Evolutionary conservation across 1,284 basidiomycete species (phyloP).

Genomic region (Chondrostereum purpureum): DNA sequence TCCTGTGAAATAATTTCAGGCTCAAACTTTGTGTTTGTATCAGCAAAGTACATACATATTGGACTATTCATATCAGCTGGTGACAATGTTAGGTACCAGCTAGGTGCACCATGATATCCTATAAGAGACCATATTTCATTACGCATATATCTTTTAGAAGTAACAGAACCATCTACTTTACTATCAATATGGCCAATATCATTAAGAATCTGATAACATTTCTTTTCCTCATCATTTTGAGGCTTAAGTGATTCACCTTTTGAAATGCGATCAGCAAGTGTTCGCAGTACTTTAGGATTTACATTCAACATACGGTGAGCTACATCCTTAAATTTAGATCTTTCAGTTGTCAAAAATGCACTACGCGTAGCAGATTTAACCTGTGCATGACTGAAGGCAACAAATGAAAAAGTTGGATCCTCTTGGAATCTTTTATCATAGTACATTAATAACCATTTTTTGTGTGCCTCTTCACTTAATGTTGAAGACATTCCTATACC

Average conservation of each 20-base stretch:
- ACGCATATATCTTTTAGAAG: conserved; percentile 24
- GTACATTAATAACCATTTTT: neutral
- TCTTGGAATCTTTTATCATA: conserved; percentile 1
- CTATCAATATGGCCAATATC: conserved; percentile 26
- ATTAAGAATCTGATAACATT: conserved; percentile 24
- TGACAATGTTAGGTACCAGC: too few species aligned
- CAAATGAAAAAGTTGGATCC: too few species aligned
- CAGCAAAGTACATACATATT: conserved; percentile 26
- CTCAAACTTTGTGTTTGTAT: conserved; percentile 13
- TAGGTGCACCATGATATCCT: too few species aligned
- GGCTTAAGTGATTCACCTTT: conserved; percentile 10
- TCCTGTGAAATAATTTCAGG: conserved; percentile 11
- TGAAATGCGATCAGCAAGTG: conserved; percentile 3
- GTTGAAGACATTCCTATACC: too few species aligned
- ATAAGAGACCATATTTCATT: conserved; percentile 30
- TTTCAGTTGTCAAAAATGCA: neutral
- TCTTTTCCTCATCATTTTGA: conserved; percentile 22
- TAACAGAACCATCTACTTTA: conserved; percentile 24
- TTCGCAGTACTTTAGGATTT: neutral
- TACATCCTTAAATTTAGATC: too few species aligned
- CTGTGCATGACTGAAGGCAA: neutral
- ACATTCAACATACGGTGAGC: too few species aligned
- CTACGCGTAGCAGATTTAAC: neutral
- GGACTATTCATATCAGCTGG: too few species aligned
- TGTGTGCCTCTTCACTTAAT: too few species aligned